phyloP scores from a whole-genome alignment of 768 basidiomycete genomes.

The Artomyces pyxidatus region DNA sequence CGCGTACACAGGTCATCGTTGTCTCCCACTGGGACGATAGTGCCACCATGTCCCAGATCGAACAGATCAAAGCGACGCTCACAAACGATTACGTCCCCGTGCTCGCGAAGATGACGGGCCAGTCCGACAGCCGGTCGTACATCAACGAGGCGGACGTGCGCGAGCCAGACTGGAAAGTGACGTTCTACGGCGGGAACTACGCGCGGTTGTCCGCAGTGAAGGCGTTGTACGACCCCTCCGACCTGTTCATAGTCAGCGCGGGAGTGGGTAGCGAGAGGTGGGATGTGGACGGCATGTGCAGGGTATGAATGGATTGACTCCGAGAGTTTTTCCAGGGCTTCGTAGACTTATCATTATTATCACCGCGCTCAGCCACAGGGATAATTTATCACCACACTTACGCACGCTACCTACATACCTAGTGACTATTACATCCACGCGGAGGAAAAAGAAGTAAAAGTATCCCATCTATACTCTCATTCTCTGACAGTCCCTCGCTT shows the following conservation, averaged over 20 bases:
- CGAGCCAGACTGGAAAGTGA: constrained; percentile 13
- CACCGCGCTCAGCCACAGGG: too few species aligned
- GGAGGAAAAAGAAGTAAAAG: too few species aligned
- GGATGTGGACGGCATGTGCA: constrained; percentile 5
- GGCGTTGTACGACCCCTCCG: constrained; percentile 1
- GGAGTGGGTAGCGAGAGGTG: constrained; percentile 14
- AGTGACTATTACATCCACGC: too few species aligned
- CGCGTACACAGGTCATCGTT: neutral
- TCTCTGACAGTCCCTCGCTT: too few species aligned
- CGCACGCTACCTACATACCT: too few species aligned
- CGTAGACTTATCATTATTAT: too few species aligned
- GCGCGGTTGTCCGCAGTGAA: neutral
- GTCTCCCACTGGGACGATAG: neutral
- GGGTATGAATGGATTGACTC: too few species aligned
- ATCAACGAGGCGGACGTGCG: constrained; percentile 13
- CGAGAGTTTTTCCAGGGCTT: too few species aligned
- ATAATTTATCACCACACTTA: too few species aligned
- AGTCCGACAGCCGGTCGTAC: constrained; percentile 9
- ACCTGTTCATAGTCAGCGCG: constrained; percentile 9
- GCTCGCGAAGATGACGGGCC: constrained; percentile 6
- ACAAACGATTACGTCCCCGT: constrained; percentile 2
- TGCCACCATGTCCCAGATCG: neutral
- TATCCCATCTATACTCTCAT: too few species aligned
- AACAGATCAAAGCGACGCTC: neutral
- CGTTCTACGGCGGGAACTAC: constrained; percentile 4